phyloP scores from a whole-genome alignment of 805 yeast genomes.

The Candida sphagnicola region DNA sequence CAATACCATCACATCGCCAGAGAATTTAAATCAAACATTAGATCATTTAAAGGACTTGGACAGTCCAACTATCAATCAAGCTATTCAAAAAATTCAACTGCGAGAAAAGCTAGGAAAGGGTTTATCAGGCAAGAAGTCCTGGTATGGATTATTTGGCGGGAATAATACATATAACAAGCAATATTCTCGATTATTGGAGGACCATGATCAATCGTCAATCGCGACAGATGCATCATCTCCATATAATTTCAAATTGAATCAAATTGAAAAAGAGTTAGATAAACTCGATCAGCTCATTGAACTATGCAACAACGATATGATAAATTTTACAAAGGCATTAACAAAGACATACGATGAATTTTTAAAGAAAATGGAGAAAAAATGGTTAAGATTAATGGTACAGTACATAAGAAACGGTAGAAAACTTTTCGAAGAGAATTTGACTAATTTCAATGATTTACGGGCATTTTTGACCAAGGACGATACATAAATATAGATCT shows the following conservation, averaged over 20 bases:
- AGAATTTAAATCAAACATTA: slow-evolving; percentile 10
- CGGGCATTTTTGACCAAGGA: slow-evolving; percentile 11
- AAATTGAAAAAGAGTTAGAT: slow-evolving; percentile 36
- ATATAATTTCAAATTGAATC: slow-evolving; percentile 25
- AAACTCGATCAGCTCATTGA: slow-evolving; percentile 48
- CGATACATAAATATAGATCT: slow-evolving; percentile 1
- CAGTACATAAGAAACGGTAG: slow-evolving; percentile 33
- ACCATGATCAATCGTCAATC: background rate
- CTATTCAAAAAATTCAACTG: slow-evolving; percentile 29
- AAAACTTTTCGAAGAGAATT: slow-evolving; percentile 26
- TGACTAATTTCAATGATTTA: slow-evolving; percentile 32
- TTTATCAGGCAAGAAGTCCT: slow-evolving; percentile 25
- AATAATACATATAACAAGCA: slow-evolving; percentile 12
- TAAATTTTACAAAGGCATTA: slow-evolving; percentile 40
- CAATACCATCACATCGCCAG: background rate
- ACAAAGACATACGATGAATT: slow-evolving; percentile 35
- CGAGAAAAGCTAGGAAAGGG: slow-evolving; percentile 18
- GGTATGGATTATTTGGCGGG: slow-evolving; percentile 45
- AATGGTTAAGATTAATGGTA: slow-evolving; percentile 37
- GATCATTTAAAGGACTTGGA: slow-evolving; percentile 30
- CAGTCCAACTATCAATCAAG: slow-evolving; percentile 36
- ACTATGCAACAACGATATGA: slow-evolving; percentile 40
- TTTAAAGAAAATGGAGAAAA: slow-evolving; percentile 35
- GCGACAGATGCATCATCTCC: slow-evolving; percentile 8
- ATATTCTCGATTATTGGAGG: slow-evolving; percentile 8